These are phyloP conservation scores for Pseudogymnoascus sp. DNA, from an alignment of 2,329 filamentous ascomycete genomes.

Conservation along the genomic window DNA sequence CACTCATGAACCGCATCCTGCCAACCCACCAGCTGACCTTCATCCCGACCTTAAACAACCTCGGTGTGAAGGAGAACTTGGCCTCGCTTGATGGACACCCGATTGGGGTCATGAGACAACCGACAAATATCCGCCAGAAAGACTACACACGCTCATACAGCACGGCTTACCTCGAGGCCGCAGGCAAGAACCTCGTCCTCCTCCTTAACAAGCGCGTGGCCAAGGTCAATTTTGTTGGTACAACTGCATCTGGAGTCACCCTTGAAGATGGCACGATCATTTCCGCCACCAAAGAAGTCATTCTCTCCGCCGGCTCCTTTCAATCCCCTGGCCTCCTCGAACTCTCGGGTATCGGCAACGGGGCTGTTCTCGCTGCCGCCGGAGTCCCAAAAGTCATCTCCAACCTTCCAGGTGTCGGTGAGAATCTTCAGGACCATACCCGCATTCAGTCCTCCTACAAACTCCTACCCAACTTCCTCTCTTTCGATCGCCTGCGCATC, in stretches of 20 bases:
- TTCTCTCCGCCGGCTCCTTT: constrained; percentile 44
- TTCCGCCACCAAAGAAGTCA: constrained; percentile 34
- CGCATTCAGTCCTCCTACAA: constrained; percentile 21
- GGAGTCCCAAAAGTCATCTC: constrained; percentile 37
- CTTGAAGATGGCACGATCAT: constrained; percentile 15
- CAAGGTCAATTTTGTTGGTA: constrained; percentile 51
- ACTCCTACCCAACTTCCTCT: constrained; percentile 17
- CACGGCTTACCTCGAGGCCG: constrained; percentile 33
- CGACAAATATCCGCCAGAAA: constrained; percentile 41
- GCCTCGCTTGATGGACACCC: constrained; percentile 43
- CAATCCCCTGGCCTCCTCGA: constrained; percentile 46
- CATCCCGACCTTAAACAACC: constrained; percentile 39
- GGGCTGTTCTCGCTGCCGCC: constrained; percentile 36
- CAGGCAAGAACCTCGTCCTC: constrained; percentile 60
- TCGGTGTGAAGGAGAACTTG: constrained; percentile 36
- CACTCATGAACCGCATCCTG: constrained; percentile 35
- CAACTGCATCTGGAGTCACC: constrained; percentile 13
- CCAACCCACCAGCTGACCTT: constrained; percentile 38
- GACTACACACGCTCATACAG: constrained; percentile 44
- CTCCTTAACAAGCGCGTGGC: constrained; percentile 79
- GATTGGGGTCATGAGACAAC: constrained; percentile 43
- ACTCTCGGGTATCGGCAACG: constrained; percentile 43
- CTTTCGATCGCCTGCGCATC: constrained; percentile 19
- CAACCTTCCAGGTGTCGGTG: constrained; percentile 44
- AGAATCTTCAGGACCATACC: constrained; percentile 42